Evolutionary conservation across 1,139 yeast genomes (phyloP), one percentile per base, ranked within the genome.

Genomic region (Spencermartinsiella ligniputridi): DNA sequence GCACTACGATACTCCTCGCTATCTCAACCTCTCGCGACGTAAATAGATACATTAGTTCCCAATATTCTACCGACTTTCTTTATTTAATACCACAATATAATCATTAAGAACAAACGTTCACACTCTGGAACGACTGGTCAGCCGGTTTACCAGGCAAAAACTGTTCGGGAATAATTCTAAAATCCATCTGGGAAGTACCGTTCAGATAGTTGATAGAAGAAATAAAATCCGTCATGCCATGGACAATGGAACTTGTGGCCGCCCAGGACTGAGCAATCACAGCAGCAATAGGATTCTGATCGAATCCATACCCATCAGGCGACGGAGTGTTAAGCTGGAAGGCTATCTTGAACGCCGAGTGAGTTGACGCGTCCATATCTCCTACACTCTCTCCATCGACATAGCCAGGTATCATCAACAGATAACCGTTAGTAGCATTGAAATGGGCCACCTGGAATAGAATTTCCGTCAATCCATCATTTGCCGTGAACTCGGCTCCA

Each of bases 51-150:
- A n/a, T n/a, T n/a, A n/a, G n/a, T n/a, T n/a, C n/a, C n/a, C n/a
- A n/a, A n/a, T n/a, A n/a, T n/a, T n/a, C n/a, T n/a, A n/a, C n/a
- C n/a, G n/a, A n/a, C n/a, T n/a, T n/a, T n/a, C n/a, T n/a, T n/a
- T n/a, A n/a, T n/a, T n/a, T n/a, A n/a, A n/a, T n/a, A n/a, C n/a
- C n/a, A n/a, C n/a, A n/a, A n/a, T n/a, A n/a, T n/a, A n/a, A n/a
- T n/a, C n/a, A n/a, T n/a, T n/a, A 27, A n/a, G 32, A 27, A n/a
- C 32, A 27, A 27, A 27, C 32, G n/a, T 27, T n/a, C 8, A 27
- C 32, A 27, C 32, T 6, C 15, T 27, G 32, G 15, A 27, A 27
- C 32, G 32, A 8, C 15, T 27, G 32, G 15, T 6, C 32, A 11
- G 15, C 5, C 8, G 32, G 15, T n/a, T 27, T 9, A 15, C n/a